A percentile compares a stretch with the other conserved stretches of the same genome.
These are phyloP conservation scores for Curvularia spicifera DNA, from an alignment of 2,329 filamentous ascomycete species.

Conservation along the genomic window DNA sequence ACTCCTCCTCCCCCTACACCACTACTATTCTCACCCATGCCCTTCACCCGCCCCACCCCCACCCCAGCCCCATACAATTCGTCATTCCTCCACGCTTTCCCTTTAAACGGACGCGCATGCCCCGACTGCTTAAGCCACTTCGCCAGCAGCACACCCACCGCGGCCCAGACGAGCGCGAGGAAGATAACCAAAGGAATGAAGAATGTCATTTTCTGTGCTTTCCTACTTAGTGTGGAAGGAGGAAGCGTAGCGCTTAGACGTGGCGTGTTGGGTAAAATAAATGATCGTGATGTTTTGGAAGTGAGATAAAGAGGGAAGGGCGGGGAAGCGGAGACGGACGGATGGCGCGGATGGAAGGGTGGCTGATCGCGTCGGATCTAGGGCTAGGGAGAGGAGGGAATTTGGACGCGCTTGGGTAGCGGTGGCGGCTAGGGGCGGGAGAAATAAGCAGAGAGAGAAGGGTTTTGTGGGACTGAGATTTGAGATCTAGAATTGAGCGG, in stretches of 20 bases:
- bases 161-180: constrained; percentile 25
- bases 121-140: constrained; percentile 30
- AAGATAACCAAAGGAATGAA: constrained; percentile 25
- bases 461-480: too few species aligned
- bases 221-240: too few species aligned
- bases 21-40: neutral
- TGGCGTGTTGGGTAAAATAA: too few species aligned
- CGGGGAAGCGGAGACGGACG: neutral
- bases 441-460: too few species aligned
- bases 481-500: too few species aligned
- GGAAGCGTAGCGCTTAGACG: too few species aligned
- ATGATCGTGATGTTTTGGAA: too few species aligned
- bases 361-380: too few species aligned
- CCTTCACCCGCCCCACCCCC: constrained; percentile 17
- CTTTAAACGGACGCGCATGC: constrained; percentile 21
- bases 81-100: constrained; percentile 8
- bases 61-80: constrained; percentile 20
- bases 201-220: constrained; percentile 8
- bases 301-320: neutral
- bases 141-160: constrained; percentile 27
- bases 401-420: too few species aligned
- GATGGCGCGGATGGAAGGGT: too few species aligned
- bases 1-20: neutral
- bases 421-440: too few species aligned
- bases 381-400: too few species aligned